Percentiles rank a stretch among this genome's conserved stretches.
These are phyloP conservation scores for Marasmius fiardii DNA, from an alignment of 1,284 basidiomycete genomes.

Conservation along the genomic window DNA sequence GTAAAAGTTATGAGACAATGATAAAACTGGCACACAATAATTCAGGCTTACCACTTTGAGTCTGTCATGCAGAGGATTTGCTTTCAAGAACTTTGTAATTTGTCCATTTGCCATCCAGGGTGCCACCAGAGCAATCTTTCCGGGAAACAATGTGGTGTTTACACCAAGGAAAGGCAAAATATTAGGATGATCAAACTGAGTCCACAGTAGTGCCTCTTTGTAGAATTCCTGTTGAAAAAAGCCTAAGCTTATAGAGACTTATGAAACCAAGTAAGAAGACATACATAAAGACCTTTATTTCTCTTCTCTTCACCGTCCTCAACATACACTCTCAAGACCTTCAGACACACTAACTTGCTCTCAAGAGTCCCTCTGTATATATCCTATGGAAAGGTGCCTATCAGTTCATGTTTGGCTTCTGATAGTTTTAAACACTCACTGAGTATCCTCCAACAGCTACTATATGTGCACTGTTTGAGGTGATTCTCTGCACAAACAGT, in stretches of 20 bases:
- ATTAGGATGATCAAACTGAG: slow-evolving; percentile 12
- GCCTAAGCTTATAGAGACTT: no score
- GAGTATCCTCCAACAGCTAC: no score
- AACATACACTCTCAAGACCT: neutral
- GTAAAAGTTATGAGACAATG: neutral
- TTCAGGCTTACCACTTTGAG: neutral
- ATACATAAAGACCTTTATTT: neutral
- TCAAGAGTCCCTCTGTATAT: neutral
- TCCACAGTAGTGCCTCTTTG: slow-evolving; percentile 14
- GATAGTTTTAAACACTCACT: no score
- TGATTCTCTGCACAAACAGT: neutral
- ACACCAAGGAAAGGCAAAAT: slow-evolving; percentile 13
- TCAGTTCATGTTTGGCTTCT: no score
- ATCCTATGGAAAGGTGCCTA: neutral
- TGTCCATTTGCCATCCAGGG: slow-evolving; percentile 15
- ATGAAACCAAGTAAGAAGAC: neutral
- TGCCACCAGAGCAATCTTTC: slow-evolving; percentile 9
- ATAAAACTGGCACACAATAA: neutral
- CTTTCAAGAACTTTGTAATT: slow-evolving; percentile 7
- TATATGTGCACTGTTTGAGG: no score
- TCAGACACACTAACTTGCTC: neutral
- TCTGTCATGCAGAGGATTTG: slow-evolving; percentile 8
- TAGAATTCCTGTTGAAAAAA: slow-evolving; percentile 5
- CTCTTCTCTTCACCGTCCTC: neutral
- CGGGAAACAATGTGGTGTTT: slow-evolving; percentile 3